These are phyloP conservation scores for Kwoniella botswanensis DNA, from an alignment of 768 basidiomycete genomes.

Conservation along the genomic window DNA sequence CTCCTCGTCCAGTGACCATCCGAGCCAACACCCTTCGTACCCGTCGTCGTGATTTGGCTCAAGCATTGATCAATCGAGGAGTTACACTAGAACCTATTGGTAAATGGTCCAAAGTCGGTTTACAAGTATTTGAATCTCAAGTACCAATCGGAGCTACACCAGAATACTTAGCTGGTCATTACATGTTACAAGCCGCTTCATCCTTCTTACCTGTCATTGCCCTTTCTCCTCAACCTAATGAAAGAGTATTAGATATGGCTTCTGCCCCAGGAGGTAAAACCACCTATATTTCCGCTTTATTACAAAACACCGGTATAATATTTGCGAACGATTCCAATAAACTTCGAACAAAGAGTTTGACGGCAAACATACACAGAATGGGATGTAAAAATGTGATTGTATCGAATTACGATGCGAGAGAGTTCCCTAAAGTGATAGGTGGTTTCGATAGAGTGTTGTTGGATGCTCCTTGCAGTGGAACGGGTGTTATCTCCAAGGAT, in stretches of 20 bases:
- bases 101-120: conserved; percentile 98
- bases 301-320: conserved; percentile 96
- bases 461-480: conserved; percentile 97
- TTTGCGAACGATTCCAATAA: conserved; percentile 98
- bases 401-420: conserved; percentile 94
- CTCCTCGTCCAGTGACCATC: conserved; percentile 94
- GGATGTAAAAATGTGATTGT: conserved; percentile 98
- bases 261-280: conserved; percentile 98
- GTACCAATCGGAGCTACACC: conserved; percentile 98
- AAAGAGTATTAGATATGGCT: conserved; percentile 96
- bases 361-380: conserved; percentile 93
- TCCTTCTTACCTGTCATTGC: conserved; percentile 99
- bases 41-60: conserved; percentile 89
- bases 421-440: conserved; percentile 98
- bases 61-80: conserved; percentile 89
- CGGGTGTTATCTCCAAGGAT: conserved; percentile 98
- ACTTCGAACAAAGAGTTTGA: conserved; percentile 89
- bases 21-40: conserved; percentile 96
- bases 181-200: conserved; percentile 98
- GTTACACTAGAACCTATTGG: conserved; percentile 98
- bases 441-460: conserved; percentile 97
- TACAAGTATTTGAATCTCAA: conserved; percentile 96
- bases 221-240: conserved; percentile 86
- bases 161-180: conserved; percentile 97
- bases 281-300: conserved; percentile 93